These are phyloP conservation scores for Apiosordaria backusii DNA, from an alignment of 495 filamentous ascomycete species.

Conservation along the genomic window DNA sequence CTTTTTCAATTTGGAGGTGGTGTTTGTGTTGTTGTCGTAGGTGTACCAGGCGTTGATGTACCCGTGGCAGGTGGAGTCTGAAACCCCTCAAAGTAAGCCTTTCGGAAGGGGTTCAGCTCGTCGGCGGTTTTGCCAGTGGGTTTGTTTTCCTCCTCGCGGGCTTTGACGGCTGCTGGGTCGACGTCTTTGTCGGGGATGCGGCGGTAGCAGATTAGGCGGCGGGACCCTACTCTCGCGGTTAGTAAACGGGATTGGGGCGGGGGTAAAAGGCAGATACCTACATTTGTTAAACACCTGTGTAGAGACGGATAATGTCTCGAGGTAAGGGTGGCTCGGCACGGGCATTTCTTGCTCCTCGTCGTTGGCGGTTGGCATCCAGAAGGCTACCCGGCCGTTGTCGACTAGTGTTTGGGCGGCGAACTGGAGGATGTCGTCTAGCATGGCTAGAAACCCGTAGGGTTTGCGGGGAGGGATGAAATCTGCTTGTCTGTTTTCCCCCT, in stretches of 20 bases:
- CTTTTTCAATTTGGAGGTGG: neutral
- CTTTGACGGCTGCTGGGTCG: conserved; percentile 33
- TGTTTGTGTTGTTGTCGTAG: neutral
- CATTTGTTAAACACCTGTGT: conserved; percentile 87
- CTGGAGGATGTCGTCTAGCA: conserved; percentile 83
- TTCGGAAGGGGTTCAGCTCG: conserved; percentile 78
- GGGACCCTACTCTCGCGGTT: conserved; percentile 59
- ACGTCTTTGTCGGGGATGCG: conserved; percentile 62
- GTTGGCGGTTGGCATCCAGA: conserved; percentile 97
- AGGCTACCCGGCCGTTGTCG: conserved; percentile 73
- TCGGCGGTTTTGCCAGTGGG: conserved; percentile 53
- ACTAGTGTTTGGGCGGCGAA: conserved; percentile 79
- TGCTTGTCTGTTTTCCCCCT: conserved; percentile 50
- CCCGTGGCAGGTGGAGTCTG: conserved; percentile 12
- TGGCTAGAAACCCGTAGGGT: conserved; percentile 84
- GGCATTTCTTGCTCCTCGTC: conserved; percentile 68
- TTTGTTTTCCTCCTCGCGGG: conserved; percentile 33
- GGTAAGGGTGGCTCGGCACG: conserved; percentile 70
- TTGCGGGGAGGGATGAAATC: conserved; percentile 86
- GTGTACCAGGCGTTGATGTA: neutral
- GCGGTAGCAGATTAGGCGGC: conserved; percentile 79
- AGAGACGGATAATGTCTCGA: conserved; percentile 75
- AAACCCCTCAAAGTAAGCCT: conserved; percentile 54
- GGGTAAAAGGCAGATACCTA: conserved; percentile 30
- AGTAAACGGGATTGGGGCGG: neutral